phyloP scores from a whole-genome alignment of 192 early-diverging fungal genomes.

The Spinellus fusiger region DNA sequence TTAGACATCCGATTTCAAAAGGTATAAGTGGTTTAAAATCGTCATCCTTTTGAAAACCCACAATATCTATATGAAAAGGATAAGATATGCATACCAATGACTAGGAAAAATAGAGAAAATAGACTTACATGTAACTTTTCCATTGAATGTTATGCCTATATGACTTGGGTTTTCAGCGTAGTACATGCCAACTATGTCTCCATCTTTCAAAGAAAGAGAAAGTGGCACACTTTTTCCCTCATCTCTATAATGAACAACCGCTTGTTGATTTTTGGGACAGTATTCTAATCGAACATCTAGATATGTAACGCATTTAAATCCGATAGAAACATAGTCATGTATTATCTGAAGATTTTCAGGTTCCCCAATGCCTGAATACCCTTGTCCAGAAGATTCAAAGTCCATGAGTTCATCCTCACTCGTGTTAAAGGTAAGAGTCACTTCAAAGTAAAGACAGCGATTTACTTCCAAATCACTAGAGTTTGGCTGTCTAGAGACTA shows the following conservation, averaged over 20 bases:
- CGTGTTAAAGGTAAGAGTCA: neutral
- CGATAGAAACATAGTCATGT: conserved; percentile 4
- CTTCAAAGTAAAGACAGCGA: conserved; percentile 24
- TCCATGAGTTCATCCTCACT: conserved; percentile 1
- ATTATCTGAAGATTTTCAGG: neutral
- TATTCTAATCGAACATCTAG: conserved; percentile 5
- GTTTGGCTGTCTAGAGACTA: neutral
- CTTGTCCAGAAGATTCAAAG: neutral
- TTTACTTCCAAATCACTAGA: neutral
- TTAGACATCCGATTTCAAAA: conserved; percentile 1
- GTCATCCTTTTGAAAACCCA: neutral
- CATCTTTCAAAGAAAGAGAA: conserved; percentile 11
- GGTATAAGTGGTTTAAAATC: conserved; percentile 8
- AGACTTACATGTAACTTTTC: conserved; percentile 12
- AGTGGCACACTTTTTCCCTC: conserved; percentile 2
- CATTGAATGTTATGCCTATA: conserved; percentile 18
- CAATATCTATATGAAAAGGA: neutral
- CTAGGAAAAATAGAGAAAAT: neutral
- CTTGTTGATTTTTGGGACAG: neutral
- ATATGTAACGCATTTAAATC: conserved; percentile 2
- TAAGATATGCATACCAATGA: neutral
- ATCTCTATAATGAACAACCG: neutral
- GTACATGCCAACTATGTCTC: conserved; percentile 15
- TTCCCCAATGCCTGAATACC: neutral
- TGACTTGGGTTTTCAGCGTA: neutral